These are phyloP conservation scores for Plantago rigida DNA, from an alignment of 305 asterid species.

Conservation along the genomic window DNA sequence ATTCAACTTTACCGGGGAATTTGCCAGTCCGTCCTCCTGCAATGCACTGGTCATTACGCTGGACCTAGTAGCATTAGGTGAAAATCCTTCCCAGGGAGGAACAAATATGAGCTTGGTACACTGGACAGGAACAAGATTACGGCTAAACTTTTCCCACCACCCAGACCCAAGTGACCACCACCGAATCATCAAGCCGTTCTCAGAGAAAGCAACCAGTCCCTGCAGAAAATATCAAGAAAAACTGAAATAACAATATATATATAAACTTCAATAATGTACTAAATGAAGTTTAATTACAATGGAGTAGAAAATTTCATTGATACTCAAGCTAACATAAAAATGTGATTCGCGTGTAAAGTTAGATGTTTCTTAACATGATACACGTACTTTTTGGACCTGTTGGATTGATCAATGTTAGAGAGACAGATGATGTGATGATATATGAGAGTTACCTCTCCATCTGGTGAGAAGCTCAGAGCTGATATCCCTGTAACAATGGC, in stretches of 20 bases:
- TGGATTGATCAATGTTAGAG: too few species aligned
- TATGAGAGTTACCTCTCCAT: constrained; percentile 74
- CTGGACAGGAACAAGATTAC: constrained; percentile 74
- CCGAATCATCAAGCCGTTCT: constrained; percentile 81
- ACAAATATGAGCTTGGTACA: constrained; percentile 86
- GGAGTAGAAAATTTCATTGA: too few species aligned
- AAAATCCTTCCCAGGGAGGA: constrained; percentile 96
- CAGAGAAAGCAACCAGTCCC: constrained; percentile 94
- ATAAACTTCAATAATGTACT: too few species aligned
- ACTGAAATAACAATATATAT: not conserved
- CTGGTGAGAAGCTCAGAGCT: constrained; percentile 85
- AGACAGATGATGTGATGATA: not conserved
- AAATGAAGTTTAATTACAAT: too few species aligned
- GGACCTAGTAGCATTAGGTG: constrained; percentile 70
- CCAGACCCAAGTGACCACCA: constrained; percentile 96
- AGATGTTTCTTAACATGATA: too few species aligned
- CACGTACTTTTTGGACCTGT: too few species aligned
- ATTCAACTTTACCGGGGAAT: constrained; percentile 48
- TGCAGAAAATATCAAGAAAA: constrained; percentile 29
- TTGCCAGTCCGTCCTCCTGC: constrained; percentile 41
- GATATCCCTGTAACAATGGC: constrained; percentile 66
- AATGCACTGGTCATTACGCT: constrained; percentile 65
- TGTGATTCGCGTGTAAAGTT: too few species aligned
- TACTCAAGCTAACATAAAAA: too few species aligned
- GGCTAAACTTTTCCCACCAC: constrained; percentile 97